Evolutionary conservation across 2,329 filamentous ascomycete genomes (phyloP).

Genomic region (Pseudogymnoascus sp.): DNA sequence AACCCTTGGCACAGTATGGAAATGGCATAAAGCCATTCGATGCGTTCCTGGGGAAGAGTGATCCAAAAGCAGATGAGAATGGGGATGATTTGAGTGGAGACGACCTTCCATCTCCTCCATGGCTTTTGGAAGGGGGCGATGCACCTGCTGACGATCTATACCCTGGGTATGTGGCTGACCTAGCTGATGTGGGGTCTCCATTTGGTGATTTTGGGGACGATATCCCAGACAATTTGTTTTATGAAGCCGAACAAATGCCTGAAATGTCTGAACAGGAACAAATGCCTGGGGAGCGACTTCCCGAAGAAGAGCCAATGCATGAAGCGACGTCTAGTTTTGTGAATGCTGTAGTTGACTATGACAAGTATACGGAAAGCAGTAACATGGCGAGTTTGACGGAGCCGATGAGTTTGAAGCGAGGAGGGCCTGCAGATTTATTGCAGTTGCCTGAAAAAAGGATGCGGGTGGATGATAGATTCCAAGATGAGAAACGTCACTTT

Average conservation of each 20-base stretch:
- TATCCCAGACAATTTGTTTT: slow-evolving; percentile 22
- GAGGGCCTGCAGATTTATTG: not conserved
- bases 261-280: too few relatives aligned
- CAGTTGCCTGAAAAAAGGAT: not conserved
- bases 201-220: slow-evolving; percentile 19
- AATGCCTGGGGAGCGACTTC: slow-evolving; percentile 10
- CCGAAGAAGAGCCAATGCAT: slow-evolving; percentile 3
- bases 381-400: not conserved
- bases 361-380: slow-evolving; percentile 12
- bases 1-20: slow-evolving; percentile 20
- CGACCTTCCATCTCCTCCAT: slow-evolving; percentile 32
- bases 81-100: slow-evolving; percentile 26
- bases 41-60: slow-evolving; percentile 15
- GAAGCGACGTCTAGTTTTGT: slow-evolving; percentile 19
- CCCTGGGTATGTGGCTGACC: slow-evolving; percentile 4
- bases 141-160: slow-evolving; percentile 7
- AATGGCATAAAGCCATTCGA: slow-evolving; percentile 18
- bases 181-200: slow-evolving; percentile 10
- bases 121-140: slow-evolving; percentile 18
- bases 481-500: not conserved
- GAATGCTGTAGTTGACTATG: slow-evolving; percentile 21
- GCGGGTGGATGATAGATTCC: not conserved
- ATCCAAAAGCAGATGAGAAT: slow-evolving; percentile 4
- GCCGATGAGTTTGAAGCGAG: not conserved
- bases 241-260: slow-evolving; percentile 6